Conservation (phyloP, 176 grass and related monocot species). For the Oryza brachyantha region DNA sequence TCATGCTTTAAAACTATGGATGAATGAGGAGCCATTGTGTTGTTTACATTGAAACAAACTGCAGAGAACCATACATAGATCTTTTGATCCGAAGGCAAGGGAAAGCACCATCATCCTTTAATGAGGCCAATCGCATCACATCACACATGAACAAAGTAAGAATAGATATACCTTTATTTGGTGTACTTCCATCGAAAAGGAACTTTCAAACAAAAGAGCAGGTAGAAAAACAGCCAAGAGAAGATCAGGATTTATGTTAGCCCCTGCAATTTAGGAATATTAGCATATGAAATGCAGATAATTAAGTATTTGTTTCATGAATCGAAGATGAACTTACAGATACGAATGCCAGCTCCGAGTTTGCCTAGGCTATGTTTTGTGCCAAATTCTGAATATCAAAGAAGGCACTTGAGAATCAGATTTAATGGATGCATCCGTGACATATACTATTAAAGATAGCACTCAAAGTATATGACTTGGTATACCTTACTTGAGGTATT, state of each 20-base stretch:
- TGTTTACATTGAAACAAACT: neutral
- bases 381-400: constrained; percentile 61
- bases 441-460: neutral
- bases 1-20: neutral
- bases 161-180: constrained; percentile 79
- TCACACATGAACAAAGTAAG: neutral
- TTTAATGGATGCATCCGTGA: neutral
- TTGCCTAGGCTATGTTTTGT: constrained; percentile 74
- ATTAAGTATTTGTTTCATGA: neutral
- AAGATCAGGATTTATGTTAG: constrained; percentile 88
- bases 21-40: neutral
- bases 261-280: constrained; percentile 45
- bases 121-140: neutral
- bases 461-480: too few relatives aligned
- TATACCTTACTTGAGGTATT: neutral
- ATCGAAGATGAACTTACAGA: constrained; percentile 55
- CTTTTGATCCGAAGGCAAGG: neutral
- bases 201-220: constrained; percentile 92
- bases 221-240: constrained; percentile 84
- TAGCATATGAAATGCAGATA: neutral
- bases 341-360: constrained; percentile 80
- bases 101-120: neutral
- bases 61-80: neutral
- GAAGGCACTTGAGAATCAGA: neutral
- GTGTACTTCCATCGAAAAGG: constrained; percentile 92